Percentiles rank a stretch among this genome's conserved stretches.
phyloP scores from a whole-genome alignment of 2,329 filamentous ascomycete genomes.

The Madurella mycetomatis region DNA sequence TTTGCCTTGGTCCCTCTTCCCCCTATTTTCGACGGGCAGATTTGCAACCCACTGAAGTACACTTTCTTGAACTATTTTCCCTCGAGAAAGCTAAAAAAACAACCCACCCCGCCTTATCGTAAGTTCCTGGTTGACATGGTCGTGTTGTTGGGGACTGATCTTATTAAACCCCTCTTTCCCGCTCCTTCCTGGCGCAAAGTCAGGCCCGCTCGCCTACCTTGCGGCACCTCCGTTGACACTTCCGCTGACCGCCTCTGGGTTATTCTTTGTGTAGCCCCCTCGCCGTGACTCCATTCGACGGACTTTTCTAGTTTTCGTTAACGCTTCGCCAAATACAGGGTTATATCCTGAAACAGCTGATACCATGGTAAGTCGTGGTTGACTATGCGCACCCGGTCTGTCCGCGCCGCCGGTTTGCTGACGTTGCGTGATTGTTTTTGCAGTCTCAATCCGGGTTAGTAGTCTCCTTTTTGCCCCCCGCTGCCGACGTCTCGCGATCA shows the following conservation, averaged over 20 bases:
- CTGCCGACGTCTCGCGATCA: neutral
- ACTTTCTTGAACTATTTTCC: neutral
- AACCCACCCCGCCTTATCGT: conserved; percentile 3
- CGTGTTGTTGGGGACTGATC: neutral
- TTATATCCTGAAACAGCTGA: neutral
- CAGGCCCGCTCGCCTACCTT: neutral
- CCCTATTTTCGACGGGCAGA: neutral
- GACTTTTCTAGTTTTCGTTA: neutral
- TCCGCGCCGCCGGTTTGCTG: conserved; percentile 5
- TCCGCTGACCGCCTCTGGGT: neutral
- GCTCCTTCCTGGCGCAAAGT: conserved; percentile 11
- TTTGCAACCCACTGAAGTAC: neutral
- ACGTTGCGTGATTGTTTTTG: conserved; percentile 1
- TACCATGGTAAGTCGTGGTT: conserved; percentile 22
- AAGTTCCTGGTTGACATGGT: conserved; percentile 2
- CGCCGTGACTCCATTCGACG: neutral
- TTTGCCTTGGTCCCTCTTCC: neutral
- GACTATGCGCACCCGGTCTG: neutral
- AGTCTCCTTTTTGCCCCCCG: conserved; percentile 18
- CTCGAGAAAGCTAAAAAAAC: neutral
- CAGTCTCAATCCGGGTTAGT: conserved; percentile 68
- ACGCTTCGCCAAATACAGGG: neutral
- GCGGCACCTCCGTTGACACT: neutral
- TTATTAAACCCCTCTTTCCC: conserved; percentile 16
- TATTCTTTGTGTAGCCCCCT: neutral